Conservation (phyloP, 83 land plant genomes). For the Picea mariana region DNA sequence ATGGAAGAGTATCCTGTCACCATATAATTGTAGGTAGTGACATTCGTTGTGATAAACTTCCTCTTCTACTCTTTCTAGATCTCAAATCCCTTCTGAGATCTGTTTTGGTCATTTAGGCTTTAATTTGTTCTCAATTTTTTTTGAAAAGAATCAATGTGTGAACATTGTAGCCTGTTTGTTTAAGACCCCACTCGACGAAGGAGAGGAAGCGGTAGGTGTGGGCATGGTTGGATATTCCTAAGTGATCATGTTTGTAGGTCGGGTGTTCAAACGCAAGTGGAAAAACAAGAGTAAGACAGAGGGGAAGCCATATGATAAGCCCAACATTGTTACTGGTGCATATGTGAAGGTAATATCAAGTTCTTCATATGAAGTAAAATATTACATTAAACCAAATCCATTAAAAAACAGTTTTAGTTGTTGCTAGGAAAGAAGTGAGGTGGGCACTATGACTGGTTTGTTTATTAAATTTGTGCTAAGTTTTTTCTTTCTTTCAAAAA, state of each 20-base stretch:
- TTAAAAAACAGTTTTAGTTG: too few relatives aligned
- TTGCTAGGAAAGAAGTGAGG: too few relatives aligned
- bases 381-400: too few relatives aligned
- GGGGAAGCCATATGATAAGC: conserved; percentile 72
- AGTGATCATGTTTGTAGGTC: conserved; percentile 73
- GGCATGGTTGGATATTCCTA: conserved; percentile 74
- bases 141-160: conserved; percentile 57
- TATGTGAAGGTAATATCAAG: conserved; percentile 50
- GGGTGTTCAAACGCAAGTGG: conserved; percentile 77
- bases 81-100: background rate
- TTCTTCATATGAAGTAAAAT: too few relatives aligned
- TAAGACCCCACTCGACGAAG: conserved; percentile 52
- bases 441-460: too few relatives aligned
- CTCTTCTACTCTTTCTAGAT: background rate
- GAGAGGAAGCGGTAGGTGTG: conserved; percentile 57
- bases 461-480: too few relatives aligned
- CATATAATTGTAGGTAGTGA: conserved; percentile 58
- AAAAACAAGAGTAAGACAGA: conserved; percentile 60
- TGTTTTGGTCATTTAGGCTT: background rate
- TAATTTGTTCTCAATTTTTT: too few relatives aligned
- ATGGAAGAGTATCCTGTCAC: conserved; percentile 81
- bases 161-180: conserved; percentile 74
- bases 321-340: conserved; percentile 72
- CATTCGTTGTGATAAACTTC: too few relatives aligned
- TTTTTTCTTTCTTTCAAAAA: too few relatives aligned